phyloP scores from a whole-genome alignment of 345 rosid genomes.

The Populus simonii region DNA sequence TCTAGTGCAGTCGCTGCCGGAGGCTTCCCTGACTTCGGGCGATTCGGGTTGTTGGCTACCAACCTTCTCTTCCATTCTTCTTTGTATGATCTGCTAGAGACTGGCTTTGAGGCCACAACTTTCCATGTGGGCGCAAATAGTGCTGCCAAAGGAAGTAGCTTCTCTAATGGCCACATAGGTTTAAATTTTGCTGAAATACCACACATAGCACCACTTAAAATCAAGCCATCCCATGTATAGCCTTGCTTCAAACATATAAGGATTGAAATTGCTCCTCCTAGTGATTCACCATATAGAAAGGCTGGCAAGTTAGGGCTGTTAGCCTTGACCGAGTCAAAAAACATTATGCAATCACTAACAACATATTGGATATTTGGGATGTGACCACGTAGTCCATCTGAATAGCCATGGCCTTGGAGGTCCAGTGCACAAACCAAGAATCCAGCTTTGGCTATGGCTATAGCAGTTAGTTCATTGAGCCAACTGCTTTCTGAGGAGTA shows the following conservation, averaged over 20 bases:
- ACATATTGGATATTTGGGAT: conserved; percentile 22
- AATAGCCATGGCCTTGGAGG: conserved; percentile 34
- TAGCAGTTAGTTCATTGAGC: conserved; percentile 32
- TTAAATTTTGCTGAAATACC: conserved; percentile 30
- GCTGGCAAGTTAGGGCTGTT: conserved; percentile 27
- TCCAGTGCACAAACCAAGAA: conserved; percentile 34
- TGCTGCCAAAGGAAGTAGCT: conserved; percentile 30
- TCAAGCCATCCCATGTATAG: conserved; percentile 27
- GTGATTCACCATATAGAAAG: conserved; percentile 34
- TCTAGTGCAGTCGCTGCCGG: conserved; percentile 23
- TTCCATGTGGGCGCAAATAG: conserved; percentile 22
- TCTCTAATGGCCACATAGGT: conserved; percentile 28
- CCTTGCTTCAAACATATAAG: conserved; percentile 17
- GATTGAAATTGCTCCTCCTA: conserved; percentile 35
- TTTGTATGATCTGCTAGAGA: conserved; percentile 22
- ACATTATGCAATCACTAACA: conserved; percentile 23
- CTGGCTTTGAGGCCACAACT: conserved; percentile 19
- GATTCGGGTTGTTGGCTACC: conserved; percentile 17
- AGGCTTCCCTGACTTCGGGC: conserved; percentile 22
- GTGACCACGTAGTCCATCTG: conserved; percentile 25
- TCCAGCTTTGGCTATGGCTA: conserved; percentile 24
- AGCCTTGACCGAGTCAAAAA: conserved; percentile 14
- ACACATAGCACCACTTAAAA: conserved; percentile 36
- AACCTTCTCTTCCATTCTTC: conserved; percentile 34
- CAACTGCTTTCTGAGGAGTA: conserved; percentile 34